These are phyloP conservation scores for Scheffersomyces illinoinensis DNA, from an alignment of 1,139 yeast species.

Conservation along the genomic window DNA sequence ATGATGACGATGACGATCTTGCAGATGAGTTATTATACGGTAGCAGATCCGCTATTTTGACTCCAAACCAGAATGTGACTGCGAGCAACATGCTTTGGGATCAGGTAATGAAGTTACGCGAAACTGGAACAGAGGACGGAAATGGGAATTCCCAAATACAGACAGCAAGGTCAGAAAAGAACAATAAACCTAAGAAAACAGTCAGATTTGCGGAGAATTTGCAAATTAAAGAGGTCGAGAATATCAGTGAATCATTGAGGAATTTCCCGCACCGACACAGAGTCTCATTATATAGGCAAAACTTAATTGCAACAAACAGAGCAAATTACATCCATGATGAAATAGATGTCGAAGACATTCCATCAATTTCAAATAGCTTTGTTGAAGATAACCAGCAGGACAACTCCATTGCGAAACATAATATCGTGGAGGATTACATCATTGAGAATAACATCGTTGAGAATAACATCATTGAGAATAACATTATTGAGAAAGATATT, in stretches of 20 bases:
- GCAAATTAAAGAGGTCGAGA: slow-evolving; percentile 61
- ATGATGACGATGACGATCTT: slow-evolving; percentile 24
- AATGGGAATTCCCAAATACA: background rate
- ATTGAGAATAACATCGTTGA: background rate
- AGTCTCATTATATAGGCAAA: slow-evolving; percentile 28
- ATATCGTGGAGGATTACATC: background rate
- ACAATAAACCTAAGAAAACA: slow-evolving; percentile 29
- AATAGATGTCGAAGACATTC: slow-evolving; percentile 1
- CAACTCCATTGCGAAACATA: background rate
- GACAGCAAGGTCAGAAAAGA: slow-evolving; percentile 1
- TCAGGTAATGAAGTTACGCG: slow-evolving; percentile 27
- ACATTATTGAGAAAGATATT: slow-evolving; percentile 6
- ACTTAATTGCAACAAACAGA: slow-evolving; percentile 5
- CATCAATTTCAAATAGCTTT: slow-evolving; percentile 3
- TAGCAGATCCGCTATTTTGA: slow-evolving; percentile 13
- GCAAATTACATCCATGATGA: background rate
- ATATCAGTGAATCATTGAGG: slow-evolving; percentile 51
- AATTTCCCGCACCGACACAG: slow-evolving; percentile 22
- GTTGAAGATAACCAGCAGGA: background rate
- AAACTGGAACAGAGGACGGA: slow-evolving; percentile 1
- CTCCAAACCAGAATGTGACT: slow-evolving; percentile 10
- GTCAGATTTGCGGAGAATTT: slow-evolving; percentile 55
- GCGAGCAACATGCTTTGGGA: slow-evolving; percentile 31
- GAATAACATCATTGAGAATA: background rate
- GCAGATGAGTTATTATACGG: slow-evolving; percentile 29